Evolutionary conservation across 495 filamentous ascomycete genomes (phyloP).

Genomic region (Penicillium silybi): DNA sequence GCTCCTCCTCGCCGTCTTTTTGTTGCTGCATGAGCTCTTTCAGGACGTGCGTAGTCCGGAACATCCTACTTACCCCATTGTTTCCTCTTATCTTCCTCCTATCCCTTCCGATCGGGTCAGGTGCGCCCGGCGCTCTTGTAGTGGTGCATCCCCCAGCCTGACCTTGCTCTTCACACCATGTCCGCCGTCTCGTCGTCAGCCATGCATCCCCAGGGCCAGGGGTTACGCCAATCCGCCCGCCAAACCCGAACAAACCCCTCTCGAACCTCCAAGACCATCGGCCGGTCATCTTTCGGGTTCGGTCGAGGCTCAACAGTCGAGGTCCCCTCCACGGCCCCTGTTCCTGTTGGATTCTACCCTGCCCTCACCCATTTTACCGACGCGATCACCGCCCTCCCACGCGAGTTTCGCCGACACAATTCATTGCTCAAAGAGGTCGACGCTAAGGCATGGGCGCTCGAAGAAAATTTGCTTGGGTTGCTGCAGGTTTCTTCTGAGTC

Average conservation of each 20-base stretch:
- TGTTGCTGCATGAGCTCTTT: conserved; percentile 3
- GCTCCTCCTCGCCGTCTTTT: conserved; percentile 4
- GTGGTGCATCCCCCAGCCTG: conserved; percentile 18
- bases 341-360: conserved; percentile 71
- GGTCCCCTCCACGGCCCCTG: conserved; percentile 29
- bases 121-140: conserved; percentile 8
- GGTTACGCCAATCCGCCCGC: conserved; percentile 51
- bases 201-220: conserved; percentile 31
- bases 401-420: conserved; percentile 91
- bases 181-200: conserved; percentile 29
- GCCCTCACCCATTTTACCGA: conserved; percentile 94
- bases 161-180: conserved; percentile 23
- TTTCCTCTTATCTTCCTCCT: conserved; percentile 1
- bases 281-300: conserved; percentile 46
- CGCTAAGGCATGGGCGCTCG: conserved; percentile 67
- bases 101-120: conserved; percentile 3
- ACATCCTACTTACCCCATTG: conserved; percentile 8
- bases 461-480: conserved; percentile 62
- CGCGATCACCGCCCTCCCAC: conserved; percentile 84
- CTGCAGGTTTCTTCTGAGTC: conserved; percentile 63
- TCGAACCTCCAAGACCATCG: conserved; percentile 54
- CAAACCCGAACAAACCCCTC: conserved; percentile 60
- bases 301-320: conserved; percentile 34
- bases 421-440: conserved; percentile 95
- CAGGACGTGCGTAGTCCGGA: not conserved